phyloP scores from a whole-genome alignment of 495 filamentous ascomycete genomes.

The Aspergillus indologenus region DNA sequence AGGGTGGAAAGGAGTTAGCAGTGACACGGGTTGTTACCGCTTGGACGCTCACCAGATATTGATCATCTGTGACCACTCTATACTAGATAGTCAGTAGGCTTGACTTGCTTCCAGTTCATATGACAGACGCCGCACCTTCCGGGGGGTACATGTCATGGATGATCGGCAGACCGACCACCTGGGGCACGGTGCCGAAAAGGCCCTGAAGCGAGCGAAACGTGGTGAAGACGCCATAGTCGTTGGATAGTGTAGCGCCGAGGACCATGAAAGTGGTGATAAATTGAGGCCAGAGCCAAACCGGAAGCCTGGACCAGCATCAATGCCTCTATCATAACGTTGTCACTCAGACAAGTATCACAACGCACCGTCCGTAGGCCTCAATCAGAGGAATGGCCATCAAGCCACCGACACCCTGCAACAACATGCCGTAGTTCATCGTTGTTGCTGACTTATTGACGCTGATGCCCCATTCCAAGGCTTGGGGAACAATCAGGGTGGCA shows the following conservation, averaged over 20 bases:
- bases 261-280: conserved; percentile 46
- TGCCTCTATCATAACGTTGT: not conserved
- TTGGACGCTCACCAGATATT: conserved; percentile 46
- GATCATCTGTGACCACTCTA: conserved; percentile 48
- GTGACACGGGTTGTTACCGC: no score
- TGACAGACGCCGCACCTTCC: conserved; percentile 26
- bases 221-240: conserved; percentile 46
- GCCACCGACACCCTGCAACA: conserved; percentile 52
- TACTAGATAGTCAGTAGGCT: not conserved
- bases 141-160: conserved; percentile 47
- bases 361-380: conserved; percentile 47
- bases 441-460: conserved; percentile 37
- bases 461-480: conserved; percentile 49
- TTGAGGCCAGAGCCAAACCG: conserved; percentile 52
- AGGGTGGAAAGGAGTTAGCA: no score
- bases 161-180: conserved; percentile 45
- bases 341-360: not conserved
- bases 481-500: conserved; percentile 44
- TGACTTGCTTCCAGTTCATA: not conserved
- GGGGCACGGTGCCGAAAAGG: conserved; percentile 45
- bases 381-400: conserved; percentile 50
- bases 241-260: conserved; percentile 44
- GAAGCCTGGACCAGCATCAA: conserved; percentile 28
- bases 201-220: conserved; percentile 52
- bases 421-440: conserved; percentile 49